These are phyloP conservation scores for Suillus discolor DNA, from an alignment of 768 basidiomycete species.

Conservation along the genomic window DNA sequence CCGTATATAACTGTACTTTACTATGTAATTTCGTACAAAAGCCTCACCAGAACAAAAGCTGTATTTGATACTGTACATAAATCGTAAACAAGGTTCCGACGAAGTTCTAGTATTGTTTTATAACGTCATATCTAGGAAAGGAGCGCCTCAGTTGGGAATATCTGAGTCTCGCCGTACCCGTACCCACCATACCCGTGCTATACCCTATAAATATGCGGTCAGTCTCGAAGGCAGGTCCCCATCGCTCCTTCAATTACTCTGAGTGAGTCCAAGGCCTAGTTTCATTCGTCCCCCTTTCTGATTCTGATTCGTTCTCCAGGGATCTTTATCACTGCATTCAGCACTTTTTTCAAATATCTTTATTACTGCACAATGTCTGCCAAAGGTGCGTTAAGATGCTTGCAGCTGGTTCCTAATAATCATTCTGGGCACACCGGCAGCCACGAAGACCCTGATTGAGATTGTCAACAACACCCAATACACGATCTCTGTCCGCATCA, in stretches of 20 bases:
- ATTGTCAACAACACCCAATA: not conserved
- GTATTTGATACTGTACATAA: too few relatives aligned
- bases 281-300: not conserved
- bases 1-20: too few relatives aligned
- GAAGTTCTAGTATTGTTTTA: too few relatives aligned
- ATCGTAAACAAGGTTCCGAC: too few relatives aligned
- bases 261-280: not conserved
- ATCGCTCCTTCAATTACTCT: not conserved
- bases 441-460: not conserved
- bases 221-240: not conserved
- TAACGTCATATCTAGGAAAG: too few relatives aligned
- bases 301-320: not conserved
- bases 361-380: not conserved
- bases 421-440: not conserved
- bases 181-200: too few relatives aligned
- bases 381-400: not conserved
- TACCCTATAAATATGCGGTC: not conserved
- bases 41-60: too few relatives aligned
- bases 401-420: not conserved
- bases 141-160: too few relatives aligned
- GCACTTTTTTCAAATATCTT: not conserved
- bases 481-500: not conserved
- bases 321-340: not conserved
- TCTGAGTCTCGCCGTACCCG: too few relatives aligned
- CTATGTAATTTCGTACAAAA: too few relatives aligned